These are phyloP conservation scores for Rutstroemia sp. DNA, from an alignment of 2,329 filamentous ascomycete species.

Conservation along the genomic window DNA sequence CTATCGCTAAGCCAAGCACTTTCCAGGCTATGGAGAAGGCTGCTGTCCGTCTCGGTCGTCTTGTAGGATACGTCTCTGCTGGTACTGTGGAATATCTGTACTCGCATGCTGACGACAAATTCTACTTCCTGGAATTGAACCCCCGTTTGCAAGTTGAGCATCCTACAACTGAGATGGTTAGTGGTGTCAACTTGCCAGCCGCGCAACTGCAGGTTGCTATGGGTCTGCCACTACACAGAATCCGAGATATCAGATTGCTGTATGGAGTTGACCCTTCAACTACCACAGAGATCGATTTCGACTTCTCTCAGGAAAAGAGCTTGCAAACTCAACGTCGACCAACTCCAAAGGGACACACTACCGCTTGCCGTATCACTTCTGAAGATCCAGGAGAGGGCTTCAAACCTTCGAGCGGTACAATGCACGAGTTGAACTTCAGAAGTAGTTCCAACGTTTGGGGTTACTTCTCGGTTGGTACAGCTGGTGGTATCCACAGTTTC, in stretches of 20 bases:
- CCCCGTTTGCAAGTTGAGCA: slow-evolving; percentile 99
- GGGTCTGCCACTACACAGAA: slow-evolving; percentile 92
- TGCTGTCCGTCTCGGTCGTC: slow-evolving; percentile 83
- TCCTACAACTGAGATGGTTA: slow-evolving; percentile 98
- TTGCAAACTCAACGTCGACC: slow-evolving; percentile 80
- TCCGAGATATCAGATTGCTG: slow-evolving; percentile 89
- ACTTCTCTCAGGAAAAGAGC: slow-evolving; percentile 84
- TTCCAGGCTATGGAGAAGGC: slow-evolving; percentile 97
- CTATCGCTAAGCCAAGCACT: slow-evolving; percentile 80
- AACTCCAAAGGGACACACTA: slow-evolving; percentile 92
- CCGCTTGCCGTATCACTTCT: slow-evolving; percentile 97
- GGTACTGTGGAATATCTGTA: slow-evolving; percentile 99
- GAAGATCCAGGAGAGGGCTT: slow-evolving; percentile 98
- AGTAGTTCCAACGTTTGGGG: slow-evolving; percentile 99
- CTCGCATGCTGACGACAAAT: slow-evolving; percentile 95
- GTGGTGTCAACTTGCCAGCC: slow-evolving; percentile 91
- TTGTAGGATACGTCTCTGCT: slow-evolving; percentile 97
- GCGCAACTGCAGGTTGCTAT: slow-evolving; percentile 98
- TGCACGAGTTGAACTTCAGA: slow-evolving; percentile 98
- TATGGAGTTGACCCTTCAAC: slow-evolving; percentile 93
- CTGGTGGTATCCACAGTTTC: slow-evolving; percentile 97
- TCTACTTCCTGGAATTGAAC: slow-evolving; percentile 98
- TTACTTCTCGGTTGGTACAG: slow-evolving; percentile 97
- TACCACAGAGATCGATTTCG: slow-evolving; percentile 84
- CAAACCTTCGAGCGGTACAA: slow-evolving; percentile 97